Evolutionary conservation across 2,329 filamentous ascomycete genomes (phyloP).

Genomic region (Hymenoscyphus linearis): DNA sequence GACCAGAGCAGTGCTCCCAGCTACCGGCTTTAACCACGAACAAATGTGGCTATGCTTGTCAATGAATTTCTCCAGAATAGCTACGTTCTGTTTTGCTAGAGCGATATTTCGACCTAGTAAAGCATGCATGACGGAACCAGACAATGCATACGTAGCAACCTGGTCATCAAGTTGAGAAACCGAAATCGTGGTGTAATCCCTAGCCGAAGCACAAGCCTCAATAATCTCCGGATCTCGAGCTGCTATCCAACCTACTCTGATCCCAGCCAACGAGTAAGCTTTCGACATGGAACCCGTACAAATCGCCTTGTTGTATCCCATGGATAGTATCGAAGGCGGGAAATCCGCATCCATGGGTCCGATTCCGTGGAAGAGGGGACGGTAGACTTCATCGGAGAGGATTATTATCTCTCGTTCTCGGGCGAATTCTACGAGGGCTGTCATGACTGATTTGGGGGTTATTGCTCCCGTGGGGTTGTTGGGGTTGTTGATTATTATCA

Average conservation of each 20-base stretch:
- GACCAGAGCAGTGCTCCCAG: conserved; percentile 76
- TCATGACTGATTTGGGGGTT: conserved; percentile 56
- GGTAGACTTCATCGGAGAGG: conserved; percentile 76
- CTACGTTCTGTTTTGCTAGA: conserved; percentile 63
- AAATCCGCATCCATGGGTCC: conserved; percentile 36
- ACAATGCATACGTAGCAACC: conserved; percentile 70
- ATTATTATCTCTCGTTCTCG: conserved; percentile 58
- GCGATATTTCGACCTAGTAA: conserved; percentile 59
- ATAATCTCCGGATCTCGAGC: conserved; percentile 59
- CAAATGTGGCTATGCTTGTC: conserved; percentile 57
- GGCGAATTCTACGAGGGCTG: conserved; percentile 59
- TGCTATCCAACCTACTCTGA: conserved; percentile 79
- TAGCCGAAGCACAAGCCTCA: conserved; percentile 54
- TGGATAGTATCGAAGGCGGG: conserved; percentile 63
- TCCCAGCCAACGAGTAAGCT: conserved; percentile 75
- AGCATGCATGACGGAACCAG: conserved; percentile 55
- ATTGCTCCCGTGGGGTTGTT: conserved; percentile 78
- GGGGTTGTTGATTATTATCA: conserved; percentile 68
- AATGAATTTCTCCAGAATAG: conserved; percentile 62
- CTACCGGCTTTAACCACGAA: conserved; percentile 68
- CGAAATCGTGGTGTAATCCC: conserved; percentile 83
- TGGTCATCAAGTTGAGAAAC: conserved; percentile 79
- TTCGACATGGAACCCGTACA: conserved; percentile 81
- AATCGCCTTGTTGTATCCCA: conserved; percentile 67
- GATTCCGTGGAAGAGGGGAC: conserved; percentile 66